Evolutionary conservation across 805 yeast genomes (phyloP).

Genomic region (Jamesozyma hellenica): DNA sequence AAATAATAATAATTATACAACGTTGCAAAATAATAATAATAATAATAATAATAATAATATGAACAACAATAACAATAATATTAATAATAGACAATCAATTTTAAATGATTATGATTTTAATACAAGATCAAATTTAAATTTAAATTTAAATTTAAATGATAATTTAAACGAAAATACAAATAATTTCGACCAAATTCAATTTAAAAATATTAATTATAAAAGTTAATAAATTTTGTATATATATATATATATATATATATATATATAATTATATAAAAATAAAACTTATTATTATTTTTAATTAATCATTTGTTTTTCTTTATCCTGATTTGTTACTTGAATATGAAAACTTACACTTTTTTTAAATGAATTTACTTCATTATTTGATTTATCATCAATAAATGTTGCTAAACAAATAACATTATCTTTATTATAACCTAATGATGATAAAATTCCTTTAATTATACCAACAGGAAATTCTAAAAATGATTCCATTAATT

Average conservation of each 20-base stretch:
- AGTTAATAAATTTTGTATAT: constrained; percentile 2
- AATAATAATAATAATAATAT: neutral
- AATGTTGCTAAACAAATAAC: constrained; percentile 22
- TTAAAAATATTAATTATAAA: constrained; percentile 20
- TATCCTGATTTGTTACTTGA: constrained; percentile 12
- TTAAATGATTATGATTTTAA: too few relatives aligned
- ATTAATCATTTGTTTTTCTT: neutral
- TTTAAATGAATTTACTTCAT: constrained; percentile 10
- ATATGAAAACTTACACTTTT: constrained; percentile 28
- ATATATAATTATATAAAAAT: neutral
- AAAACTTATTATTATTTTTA: neutral
- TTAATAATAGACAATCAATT: neutral
- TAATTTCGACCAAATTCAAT: constrained; percentile 10
- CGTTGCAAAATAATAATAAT: constrained; percentile 1
- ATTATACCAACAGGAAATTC: constrained; percentile 28
- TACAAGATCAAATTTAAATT: too few relatives aligned
- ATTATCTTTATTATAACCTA: constrained; percentile 21
- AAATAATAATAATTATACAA: neutral
- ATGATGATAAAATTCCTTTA: constrained; percentile 25
- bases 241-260: constrained; percentile 1
- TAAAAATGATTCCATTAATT: constrained; percentile 24
- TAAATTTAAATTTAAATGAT: too few relatives aligned
- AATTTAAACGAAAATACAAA: neutral
- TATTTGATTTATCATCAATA: constrained; percentile 20
- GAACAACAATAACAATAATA: constrained; percentile 7